phyloP scores from a whole-genome alignment of 129 eudicot genomes.

The Dittrichia graveolens region DNA sequence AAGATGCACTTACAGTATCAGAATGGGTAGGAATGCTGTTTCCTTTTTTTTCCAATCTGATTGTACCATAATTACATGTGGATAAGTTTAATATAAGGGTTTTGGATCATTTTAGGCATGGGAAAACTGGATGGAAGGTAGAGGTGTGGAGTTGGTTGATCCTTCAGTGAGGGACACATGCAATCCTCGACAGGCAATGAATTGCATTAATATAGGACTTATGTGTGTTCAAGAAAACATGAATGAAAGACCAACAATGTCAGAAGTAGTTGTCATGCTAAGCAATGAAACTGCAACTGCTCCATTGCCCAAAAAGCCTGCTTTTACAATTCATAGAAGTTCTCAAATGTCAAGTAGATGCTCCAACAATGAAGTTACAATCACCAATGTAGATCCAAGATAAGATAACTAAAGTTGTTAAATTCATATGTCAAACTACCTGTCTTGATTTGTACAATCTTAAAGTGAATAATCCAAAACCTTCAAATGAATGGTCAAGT shows the following conservation, averaged over 20 bases:
- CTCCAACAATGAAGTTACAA: constrained; percentile 39
- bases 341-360: constrained; percentile 1
- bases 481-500: too few relatives aligned
- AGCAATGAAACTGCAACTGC: constrained; percentile 35
- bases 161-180: constrained; percentile 25
- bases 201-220: constrained; percentile 37
- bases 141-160: constrained; percentile 34
- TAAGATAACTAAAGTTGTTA: not conserved
- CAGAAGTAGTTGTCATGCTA: constrained; percentile 36
- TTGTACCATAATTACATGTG: not conserved
- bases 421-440: not conserved
- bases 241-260: constrained; percentile 41
- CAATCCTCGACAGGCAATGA: constrained; percentile 26
- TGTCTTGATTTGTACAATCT: not conserved
- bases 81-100: constrained; percentile 13
- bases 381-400: constrained; percentile 32
- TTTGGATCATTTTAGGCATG: constrained; percentile 33
- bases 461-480: not conserved
- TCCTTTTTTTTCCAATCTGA: constrained; percentile 1
- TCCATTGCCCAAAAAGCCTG: constrained; percentile 39
- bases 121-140: constrained; percentile 40
- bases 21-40: constrained; percentile 32
- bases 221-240: constrained; percentile 38
- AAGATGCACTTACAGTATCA: constrained; percentile 28
- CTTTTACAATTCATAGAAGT: constrained; percentile 33